Conservation (phyloP, 306 rosid species). For the Rosa multiflora region DNA sequence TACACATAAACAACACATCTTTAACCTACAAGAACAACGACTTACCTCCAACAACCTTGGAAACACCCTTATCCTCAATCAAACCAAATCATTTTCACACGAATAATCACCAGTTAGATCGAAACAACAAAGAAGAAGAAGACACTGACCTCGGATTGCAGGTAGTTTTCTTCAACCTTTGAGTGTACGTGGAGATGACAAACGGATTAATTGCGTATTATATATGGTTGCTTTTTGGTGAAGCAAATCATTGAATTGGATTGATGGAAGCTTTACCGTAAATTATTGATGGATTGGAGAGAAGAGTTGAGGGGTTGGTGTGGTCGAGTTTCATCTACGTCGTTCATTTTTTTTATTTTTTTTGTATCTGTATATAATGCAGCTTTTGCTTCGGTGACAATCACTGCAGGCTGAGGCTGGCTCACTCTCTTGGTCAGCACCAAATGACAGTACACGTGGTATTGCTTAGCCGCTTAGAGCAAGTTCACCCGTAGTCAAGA, state of each 20-base stretch:
- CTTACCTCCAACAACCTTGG: neutral
- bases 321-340: conserved; percentile 5
- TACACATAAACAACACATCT: neutral
- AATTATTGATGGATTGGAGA: neutral
- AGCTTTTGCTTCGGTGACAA: neutral
- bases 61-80: neutral
- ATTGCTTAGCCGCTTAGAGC: neutral
- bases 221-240: neutral
- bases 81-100: neutral
- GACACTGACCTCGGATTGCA: conserved; percentile 1
- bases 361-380: neutral
- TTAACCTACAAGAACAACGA: neutral
- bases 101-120: neutral
- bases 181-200: neutral
- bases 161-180: neutral
- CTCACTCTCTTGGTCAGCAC: neutral
- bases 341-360: neutral
- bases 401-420: neutral
- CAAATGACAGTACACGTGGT: neutral
- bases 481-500: no score
- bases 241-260: neutral
- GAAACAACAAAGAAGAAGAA: conserved; percentile 1
- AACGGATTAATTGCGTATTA: neutral
- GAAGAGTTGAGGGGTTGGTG: neutral
- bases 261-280: neutral